phyloP scores from a whole-genome alignment of 1,139 yeast genomes.

The Eremothecium sinecaudum region DNA sequence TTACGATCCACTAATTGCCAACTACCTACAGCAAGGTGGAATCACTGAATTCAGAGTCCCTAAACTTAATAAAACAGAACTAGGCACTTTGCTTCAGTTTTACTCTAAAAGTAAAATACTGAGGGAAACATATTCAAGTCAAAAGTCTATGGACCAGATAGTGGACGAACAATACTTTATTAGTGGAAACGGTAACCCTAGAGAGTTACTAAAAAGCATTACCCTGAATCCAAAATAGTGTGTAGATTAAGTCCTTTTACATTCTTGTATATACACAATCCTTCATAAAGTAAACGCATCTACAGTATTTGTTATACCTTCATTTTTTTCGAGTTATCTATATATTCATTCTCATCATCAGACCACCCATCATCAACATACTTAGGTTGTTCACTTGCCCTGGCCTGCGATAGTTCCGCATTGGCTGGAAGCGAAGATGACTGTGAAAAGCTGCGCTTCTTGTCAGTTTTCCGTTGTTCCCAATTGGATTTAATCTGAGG shows the following conservation, averaged over 20 bases:
- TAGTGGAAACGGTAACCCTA: constrained; percentile 77
- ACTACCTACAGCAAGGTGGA: constrained; percentile 39
- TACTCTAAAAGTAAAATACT: constrained; percentile 48
- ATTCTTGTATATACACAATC: neutral
- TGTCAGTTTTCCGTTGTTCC: constrained; percentile 37
- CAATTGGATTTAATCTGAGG: constrained; percentile 39
- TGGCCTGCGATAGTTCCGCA: constrained; percentile 4
- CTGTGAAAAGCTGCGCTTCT: constrained; percentile 14
- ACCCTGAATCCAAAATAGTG: constrained; percentile 22
- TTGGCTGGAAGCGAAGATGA: constrained; percentile 2
- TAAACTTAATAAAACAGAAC: constrained; percentile 47
- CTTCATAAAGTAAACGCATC: neutral
- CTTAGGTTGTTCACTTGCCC: constrained; percentile 17
- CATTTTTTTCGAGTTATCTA: constrained; percentile 8
- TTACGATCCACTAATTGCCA: constrained; percentile 50
- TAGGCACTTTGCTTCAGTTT: constrained; percentile 44
- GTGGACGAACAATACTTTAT: constrained; percentile 47
- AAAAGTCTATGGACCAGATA: constrained; percentile 31
- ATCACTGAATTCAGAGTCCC: constrained; percentile 42
- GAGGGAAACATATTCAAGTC: constrained; percentile 37
- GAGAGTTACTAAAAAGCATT: constrained; percentile 47
- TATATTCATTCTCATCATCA: constrained; percentile 16
- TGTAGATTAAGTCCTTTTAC: too few species aligned
- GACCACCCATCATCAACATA: constrained; percentile 31
- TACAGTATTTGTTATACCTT: too few species aligned